phyloP scores from a whole-genome alignment of 1,139 yeast species.

The Yamadazyma dendronema region DNA sequence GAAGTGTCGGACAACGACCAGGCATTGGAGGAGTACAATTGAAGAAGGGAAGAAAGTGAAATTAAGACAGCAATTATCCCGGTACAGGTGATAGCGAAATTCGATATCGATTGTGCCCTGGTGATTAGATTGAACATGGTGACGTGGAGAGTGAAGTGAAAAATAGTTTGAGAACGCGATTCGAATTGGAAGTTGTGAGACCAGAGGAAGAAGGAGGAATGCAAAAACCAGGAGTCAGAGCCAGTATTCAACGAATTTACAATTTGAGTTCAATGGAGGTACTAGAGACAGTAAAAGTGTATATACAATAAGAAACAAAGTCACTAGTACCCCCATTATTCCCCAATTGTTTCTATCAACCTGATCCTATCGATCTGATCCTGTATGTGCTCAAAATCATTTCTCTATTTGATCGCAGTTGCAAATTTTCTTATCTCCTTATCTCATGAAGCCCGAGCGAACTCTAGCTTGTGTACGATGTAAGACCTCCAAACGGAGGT shows the following conservation, averaged over 20 bases:
- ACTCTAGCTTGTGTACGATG: conserved; percentile 9
- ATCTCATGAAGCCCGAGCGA: neutral
- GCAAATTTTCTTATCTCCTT: neutral
- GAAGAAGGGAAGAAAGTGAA: conserved; percentile 46
- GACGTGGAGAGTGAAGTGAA: neutral
- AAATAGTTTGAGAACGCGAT: neutral
- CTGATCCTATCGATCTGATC: too few relatives aligned
- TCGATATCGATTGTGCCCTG: conserved; percentile 53
- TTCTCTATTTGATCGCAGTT: neutral
- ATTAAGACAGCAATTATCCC: conserved; percentile 46
- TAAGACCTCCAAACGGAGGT: conserved; percentile 8
- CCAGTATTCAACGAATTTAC: too few relatives aligned
- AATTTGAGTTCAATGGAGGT: too few relatives aligned
- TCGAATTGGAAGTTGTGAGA: neutral
- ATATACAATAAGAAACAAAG: too few relatives aligned
- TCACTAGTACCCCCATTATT: too few relatives aligned
- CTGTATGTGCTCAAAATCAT: too few relatives aligned
- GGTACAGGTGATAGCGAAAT: conserved; percentile 55
- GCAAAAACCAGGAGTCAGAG: too few relatives aligned
- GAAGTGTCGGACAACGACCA: conserved; percentile 44
- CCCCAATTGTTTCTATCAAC: too few relatives aligned
- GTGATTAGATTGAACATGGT: conserved; percentile 40
- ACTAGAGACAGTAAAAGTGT: too few relatives aligned
- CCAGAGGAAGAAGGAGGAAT: neutral
- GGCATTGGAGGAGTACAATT: conserved; percentile 45